Conservation (phyloP, 2,329 filamentous ascomycete species). For the Microsporum canis region DNA sequence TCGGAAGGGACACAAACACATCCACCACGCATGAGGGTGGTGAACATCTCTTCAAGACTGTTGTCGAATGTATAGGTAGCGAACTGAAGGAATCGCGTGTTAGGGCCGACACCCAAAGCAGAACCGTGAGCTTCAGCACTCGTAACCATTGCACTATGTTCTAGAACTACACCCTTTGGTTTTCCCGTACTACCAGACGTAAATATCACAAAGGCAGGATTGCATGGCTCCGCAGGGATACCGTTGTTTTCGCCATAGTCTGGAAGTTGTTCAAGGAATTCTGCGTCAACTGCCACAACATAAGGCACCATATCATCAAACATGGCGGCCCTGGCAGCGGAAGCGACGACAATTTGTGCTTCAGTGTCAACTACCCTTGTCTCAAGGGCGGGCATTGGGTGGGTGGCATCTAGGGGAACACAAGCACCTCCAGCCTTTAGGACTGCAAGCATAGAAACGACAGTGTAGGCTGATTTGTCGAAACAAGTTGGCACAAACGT, state of each 20-base stretch:
- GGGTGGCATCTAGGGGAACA: constrained; percentile 21
- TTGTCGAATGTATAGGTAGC: constrained; percentile 37
- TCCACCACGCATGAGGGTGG: constrained; percentile 28
- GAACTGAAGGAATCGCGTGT: constrained; percentile 29
- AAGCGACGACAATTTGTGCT: constrained; percentile 32
- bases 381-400: constrained; percentile 25
- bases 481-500: constrained; percentile 13
- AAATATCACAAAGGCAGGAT: constrained; percentile 70
- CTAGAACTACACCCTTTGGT: constrained; percentile 74
- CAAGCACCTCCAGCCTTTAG: constrained; percentile 16
- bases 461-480: constrained; percentile 16
- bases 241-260: constrained; percentile 4
- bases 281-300: constrained; percentile 25
- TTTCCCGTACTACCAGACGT: constrained; percentile 73
- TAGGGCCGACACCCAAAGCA: constrained; percentile 31
- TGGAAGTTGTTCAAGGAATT: constrained; percentile 3
- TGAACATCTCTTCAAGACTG: constrained; percentile 28
- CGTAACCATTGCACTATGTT: constrained; percentile 41
- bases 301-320: constrained; percentile 34
- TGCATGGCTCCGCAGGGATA: constrained; percentile 53
- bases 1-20: constrained; percentile 35
- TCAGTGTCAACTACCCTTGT: constrained; percentile 30
- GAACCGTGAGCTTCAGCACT: constrained; percentile 30
- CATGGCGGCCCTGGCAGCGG: constrained; percentile 26
- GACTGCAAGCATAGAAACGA: constrained; percentile 16